phyloP scores from a whole-genome alignment of 2,329 filamentous ascomycete genomes.

The Cadophora malorum region DNA sequence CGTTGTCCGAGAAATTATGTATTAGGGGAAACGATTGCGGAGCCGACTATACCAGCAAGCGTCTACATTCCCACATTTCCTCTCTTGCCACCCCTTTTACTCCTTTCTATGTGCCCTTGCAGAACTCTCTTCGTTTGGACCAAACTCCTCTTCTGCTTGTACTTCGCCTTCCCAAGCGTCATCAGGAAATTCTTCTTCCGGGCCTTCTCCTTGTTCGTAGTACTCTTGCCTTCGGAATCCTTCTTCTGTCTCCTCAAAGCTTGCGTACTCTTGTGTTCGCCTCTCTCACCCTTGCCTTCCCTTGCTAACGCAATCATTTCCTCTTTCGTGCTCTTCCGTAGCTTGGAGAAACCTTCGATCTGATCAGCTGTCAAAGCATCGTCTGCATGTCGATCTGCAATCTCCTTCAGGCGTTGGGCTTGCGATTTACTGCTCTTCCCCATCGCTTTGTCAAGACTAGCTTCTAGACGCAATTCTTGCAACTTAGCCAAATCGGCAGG shows the following conservation, averaged over 20 bases:
- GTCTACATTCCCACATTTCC: slow-evolving; percentile 61
- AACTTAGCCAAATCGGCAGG: slow-evolving; percentile 96
- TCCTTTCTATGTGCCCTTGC: slow-evolving; percentile 80
- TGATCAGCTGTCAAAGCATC: slow-evolving; percentile 89
- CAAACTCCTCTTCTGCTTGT: slow-evolving; percentile 93
- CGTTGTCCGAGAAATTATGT: too few species aligned
- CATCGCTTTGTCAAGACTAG: slow-evolving; percentile 71
- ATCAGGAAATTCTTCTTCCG: slow-evolving; percentile 99
- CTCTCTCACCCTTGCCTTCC: slow-evolving; percentile 78
- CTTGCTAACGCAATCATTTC: slow-evolving; percentile 84
- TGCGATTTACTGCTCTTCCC: slow-evolving; percentile 51
- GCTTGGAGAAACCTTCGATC: slow-evolving; percentile 83
- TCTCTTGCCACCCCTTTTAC: slow-evolving; percentile 82
- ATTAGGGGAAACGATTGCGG: too few species aligned
- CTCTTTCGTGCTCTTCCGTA: slow-evolving; percentile 87
- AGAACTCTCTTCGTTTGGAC: slow-evolving; percentile 83
- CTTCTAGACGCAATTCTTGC: slow-evolving; percentile 79
- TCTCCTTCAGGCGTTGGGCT: slow-evolving; percentile 47
- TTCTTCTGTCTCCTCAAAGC: slow-evolving; percentile 88
- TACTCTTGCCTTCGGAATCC: slow-evolving; percentile 88
- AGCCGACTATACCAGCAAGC: neutral
- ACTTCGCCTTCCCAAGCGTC: slow-evolving; percentile 95
- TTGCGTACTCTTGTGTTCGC: slow-evolving; percentile 84
- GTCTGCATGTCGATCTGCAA: slow-evolving; percentile 72
- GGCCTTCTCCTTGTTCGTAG: slow-evolving; percentile 96